Base-by-base conservation (phyloP, 345 rosid species). In the Heritiera littoralis region DNA sequence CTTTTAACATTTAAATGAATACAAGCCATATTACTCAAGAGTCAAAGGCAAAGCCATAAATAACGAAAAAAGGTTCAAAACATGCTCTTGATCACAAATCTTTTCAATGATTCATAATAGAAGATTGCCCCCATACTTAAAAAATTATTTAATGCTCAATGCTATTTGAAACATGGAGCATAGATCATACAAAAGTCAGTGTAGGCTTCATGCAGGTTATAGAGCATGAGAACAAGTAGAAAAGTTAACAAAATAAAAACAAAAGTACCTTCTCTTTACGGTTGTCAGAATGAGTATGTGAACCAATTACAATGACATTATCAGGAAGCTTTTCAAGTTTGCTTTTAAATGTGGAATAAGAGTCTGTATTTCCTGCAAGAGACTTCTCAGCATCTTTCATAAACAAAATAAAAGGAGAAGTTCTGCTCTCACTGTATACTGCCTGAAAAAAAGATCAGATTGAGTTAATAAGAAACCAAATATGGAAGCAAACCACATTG, bases 311-410 rank as follows among this genome's bases (percentile, higher is more conserved):
- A 74, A 94, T 83, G 49, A 95, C 87, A 83, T 90, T 95, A 77
- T 91, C 91, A 60, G 98, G 95, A 81, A 95, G 97, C 78, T 80
- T 81, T 83, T 86, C 94, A 78, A 95, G 87, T 78, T 74, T 86
- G 82, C 88, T 91, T 83, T 92, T 89, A 74, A 93, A 92, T 45
- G 92, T 77, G 35, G 91, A 72, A 78, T 86, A 89, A 61, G 88
- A 82, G 77, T 93, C 93, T 4, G 88, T 85, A 81, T 89, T 90
- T 77, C 95, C 94, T 38, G 84, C 93, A 85, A 90, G 81, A 81
- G 92, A 91, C 88, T 95, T 92, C 91, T 95, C 98, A 74, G 90
- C 90, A 81, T 95, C 98, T 92, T 92, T 95, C 94, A 92, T 71
- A 63, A 92, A 95, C 88, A 95, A 87, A 88, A 95, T 89, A 85